Base-by-base conservation (phyloP, 257 asterid species). In the Cinchona pubescens region DNA sequence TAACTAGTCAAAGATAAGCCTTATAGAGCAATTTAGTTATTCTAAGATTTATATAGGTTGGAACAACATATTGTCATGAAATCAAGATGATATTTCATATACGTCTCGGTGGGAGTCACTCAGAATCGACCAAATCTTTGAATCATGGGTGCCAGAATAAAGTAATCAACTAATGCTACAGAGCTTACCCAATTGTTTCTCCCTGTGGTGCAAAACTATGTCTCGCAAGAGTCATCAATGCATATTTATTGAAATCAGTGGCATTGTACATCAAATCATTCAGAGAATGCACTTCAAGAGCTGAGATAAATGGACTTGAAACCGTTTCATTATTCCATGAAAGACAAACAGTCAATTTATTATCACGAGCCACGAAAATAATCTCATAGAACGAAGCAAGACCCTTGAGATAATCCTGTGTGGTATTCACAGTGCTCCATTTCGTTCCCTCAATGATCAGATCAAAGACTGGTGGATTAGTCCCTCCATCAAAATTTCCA, bases 401-500 rank as follows among this genome's bases (percentile, higher is more conserved):
- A 45, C 94, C 90, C 30, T 67, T 69, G 0, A 87, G 85, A 73
- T 83, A 92, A 78, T 92, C 97, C 77, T 82, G 92, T 15, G 91
- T 84, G 7, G 98, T 94, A 71, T 94, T 88, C 37, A 94, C 96
- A 25, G 79, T 74, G 84, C 83, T 86, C 97, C 97, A 92, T 73
- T 73, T 92, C 1, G 93, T 87, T 2, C 95, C 97, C 68, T 94
- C 98, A 15, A 92, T 87, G 81, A 92, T 87, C 86, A 92, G 97
- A 82, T 94, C 97, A 74, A 94, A 94, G 70, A 92, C 88, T 12
- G 98, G 92, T 11, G 98, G 97, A 14, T 83, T 82, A 0, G 74
- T 79, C n/a, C 91, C 92, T 67, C 97, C 97, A 79, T 92, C 97
- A 46, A 92, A 94, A 7, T 92, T 90, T 19, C 97, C 98, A 53